Evolutionary conservation across 179 eudicot genomes (phyloP), one percentile per base, ranked within the genome.

Genomic region (Beta macrorhiza): DNA sequence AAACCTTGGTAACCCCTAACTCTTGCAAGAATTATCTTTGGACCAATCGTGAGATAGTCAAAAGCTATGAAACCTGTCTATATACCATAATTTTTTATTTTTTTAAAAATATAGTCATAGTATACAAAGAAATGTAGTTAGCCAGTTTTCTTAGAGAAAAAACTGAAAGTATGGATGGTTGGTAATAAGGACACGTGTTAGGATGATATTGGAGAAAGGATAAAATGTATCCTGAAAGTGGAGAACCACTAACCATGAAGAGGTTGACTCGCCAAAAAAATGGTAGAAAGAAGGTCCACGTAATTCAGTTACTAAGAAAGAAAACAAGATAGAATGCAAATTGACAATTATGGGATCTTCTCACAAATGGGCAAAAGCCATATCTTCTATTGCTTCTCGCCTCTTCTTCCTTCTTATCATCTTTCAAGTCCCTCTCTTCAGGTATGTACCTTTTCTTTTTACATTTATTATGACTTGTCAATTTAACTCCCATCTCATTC

Each of bases 351-450:
- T 90, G 92, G 86, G 88, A 20, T 86, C 83, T 58, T 83, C 90
- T 59, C 68, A 80, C 80, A 89, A 78, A 81, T 78, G 80, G 89
- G 91, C 95, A 68, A 81, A 64, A 19, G 67, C 59, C 76, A 82
- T 90, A 5, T 89, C 92, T 76, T 83, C 77, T 63, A 22, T 85
- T 59, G 84, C 93, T 59, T 88, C 90, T 79, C 75, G 78, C 58
- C 56, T 90, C 17, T 90, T 83, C 79, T 90, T 92, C 74, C 74
- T 89, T 44, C 72, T 92, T 74, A 90, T 92, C 67, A 84, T 92
- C 78, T 65, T 89, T 32, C 93, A 90, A 84, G 61, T 90, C 85
- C 95, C 95, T 58, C 92, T 92, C 70, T 92, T 92, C 88, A 90
- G 95, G 95, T 90, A 11, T 6, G 0, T 13, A 53, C 16, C 13